Conservation (phyloP, 805 yeast genomes). For the Starmerella asiatica region DNA sequence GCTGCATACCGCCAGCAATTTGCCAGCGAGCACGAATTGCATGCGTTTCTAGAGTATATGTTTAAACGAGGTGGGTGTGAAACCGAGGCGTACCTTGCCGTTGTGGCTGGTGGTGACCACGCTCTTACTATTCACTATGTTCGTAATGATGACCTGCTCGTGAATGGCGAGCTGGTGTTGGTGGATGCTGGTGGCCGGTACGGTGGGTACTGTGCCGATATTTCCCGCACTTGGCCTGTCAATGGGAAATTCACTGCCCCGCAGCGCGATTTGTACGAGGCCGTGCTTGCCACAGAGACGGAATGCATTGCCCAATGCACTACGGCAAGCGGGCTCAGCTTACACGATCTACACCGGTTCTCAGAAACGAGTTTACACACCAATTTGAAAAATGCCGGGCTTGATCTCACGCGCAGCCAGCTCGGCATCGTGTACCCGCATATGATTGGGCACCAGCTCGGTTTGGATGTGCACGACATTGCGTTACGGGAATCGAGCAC, state of each 20-base stretch:
- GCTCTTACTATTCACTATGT: conserved; percentile 90
- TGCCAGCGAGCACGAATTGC: conserved; percentile 60
- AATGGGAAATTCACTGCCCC: conserved; percentile 58
- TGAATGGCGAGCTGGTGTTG: conserved; percentile 66
- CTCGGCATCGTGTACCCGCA: conserved; percentile 64
- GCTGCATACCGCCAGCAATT: conserved; percentile 54
- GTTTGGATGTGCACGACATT: conserved; percentile 54
- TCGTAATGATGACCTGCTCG: conserved; percentile 70
- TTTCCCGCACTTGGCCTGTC: conserved; percentile 93
- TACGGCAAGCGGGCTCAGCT: conserved; percentile 37
- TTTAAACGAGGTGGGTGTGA: conserved; percentile 85
- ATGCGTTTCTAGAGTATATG: conserved; percentile 66
- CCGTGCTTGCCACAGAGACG: conserved; percentile 72
- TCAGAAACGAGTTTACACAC: conserved; percentile 46
- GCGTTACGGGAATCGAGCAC: conserved; percentile 25
- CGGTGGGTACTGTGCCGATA: conserved; percentile 93
- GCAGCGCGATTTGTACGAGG: conserved; percentile 77
- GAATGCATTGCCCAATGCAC: conserved; percentile 60
- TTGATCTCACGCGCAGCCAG: conserved; percentile 28
- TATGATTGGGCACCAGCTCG: conserved; percentile 89
- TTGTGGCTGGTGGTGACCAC: conserved; percentile 86
- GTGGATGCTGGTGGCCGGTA: conserved; percentile 90
- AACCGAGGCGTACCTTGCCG: conserved; percentile 82
- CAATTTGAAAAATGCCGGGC: conserved; percentile 64
- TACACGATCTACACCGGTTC: conserved; percentile 62